Conservation (phyloP, 305 asterid species). For the Fraxinus baroniana region DNA sequence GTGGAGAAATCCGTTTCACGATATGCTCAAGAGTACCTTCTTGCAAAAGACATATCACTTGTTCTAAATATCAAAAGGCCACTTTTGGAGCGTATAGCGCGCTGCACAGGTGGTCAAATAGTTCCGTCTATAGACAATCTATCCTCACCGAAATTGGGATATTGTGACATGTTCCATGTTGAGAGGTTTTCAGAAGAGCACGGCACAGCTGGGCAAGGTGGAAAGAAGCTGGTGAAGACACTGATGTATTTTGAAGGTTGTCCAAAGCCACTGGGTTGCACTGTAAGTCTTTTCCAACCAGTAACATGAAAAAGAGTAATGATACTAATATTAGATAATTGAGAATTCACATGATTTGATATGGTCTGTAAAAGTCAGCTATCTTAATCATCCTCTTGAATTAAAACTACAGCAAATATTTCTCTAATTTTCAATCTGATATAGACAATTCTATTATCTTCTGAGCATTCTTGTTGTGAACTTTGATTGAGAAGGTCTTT, state of each 20-base stretch:
- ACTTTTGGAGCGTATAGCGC: constrained; percentile 89
- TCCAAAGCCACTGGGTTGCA: constrained; percentile 95
- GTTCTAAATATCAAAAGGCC: constrained; percentile 87
- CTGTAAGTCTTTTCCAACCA: constrained; percentile 53
- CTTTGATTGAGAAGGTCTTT: background rate
- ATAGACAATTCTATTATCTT: constrained; percentile 11
- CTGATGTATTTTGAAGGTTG: constrained; percentile 97
- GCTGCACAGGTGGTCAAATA: constrained; percentile 89
- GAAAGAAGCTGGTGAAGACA: constrained; percentile 79
- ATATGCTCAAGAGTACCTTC: constrained; percentile 93
- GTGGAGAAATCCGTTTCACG: constrained; percentile 99
- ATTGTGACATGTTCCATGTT: constrained; percentile 80
- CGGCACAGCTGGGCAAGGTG: constrained; percentile 66
- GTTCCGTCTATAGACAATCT: constrained; percentile 88
- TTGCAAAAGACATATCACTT: constrained; percentile 82
- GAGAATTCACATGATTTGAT: constrained; percentile 9
- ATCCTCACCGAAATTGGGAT: constrained; percentile 74
- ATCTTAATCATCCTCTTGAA: background rate
- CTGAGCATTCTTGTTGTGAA: constrained; percentile 8
- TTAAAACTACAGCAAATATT: constrained; percentile 2
- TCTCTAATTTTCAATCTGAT: background rate
- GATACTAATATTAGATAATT: constrained; percentile 5
- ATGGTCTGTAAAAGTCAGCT: background rate
- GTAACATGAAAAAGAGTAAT: background rate
- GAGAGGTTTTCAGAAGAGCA: constrained; percentile 74